Conservation (phyloP, 164 flowering plant species). For the Malania oleifera region DNA sequence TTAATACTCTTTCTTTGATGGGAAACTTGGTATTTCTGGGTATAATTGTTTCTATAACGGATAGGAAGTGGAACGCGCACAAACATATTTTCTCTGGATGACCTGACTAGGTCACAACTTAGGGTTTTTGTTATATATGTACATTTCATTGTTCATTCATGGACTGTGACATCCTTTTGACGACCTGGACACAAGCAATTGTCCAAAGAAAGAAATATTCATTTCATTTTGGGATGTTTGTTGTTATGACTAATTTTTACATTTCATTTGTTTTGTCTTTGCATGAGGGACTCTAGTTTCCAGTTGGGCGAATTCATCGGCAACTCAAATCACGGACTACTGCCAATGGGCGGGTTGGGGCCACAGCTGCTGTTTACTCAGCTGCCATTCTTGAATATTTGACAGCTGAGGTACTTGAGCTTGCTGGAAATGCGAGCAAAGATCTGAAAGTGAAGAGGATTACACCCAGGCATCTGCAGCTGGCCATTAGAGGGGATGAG, state of each 20-base stretch:
- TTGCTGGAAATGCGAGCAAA: constrained; percentile 94
- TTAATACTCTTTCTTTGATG: no score
- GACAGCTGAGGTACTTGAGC: constrained; percentile 88
- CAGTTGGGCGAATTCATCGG: constrained; percentile 83
- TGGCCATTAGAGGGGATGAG: constrained; percentile 97
- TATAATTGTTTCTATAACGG: no score
- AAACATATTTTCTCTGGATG: no score
- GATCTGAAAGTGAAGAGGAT: constrained; percentile 94
- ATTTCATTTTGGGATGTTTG: background rate
- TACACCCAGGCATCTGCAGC: constrained; percentile 88
- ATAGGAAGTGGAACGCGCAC: no score
- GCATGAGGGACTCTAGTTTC: constrained; percentile 44
- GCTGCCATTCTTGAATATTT: constrained; percentile 90
- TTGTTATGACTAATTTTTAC: background rate
- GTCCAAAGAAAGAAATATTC: background rate
- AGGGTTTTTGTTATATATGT: no score
- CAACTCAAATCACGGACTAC: constrained; percentile 67
- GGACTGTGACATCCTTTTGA: no score
- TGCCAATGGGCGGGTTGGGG: constrained; percentile 87
- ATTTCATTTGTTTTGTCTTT: background rate
- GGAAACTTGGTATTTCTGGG: no score
- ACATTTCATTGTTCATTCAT: no score
- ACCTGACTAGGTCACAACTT: no score
- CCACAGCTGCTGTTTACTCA: constrained; percentile 88
- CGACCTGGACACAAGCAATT: no score